These are phyloP conservation scores for Diaporthe sp. DNA, from an alignment of 2,329 filamentous ascomycete species.

Conservation along the genomic window DNA sequence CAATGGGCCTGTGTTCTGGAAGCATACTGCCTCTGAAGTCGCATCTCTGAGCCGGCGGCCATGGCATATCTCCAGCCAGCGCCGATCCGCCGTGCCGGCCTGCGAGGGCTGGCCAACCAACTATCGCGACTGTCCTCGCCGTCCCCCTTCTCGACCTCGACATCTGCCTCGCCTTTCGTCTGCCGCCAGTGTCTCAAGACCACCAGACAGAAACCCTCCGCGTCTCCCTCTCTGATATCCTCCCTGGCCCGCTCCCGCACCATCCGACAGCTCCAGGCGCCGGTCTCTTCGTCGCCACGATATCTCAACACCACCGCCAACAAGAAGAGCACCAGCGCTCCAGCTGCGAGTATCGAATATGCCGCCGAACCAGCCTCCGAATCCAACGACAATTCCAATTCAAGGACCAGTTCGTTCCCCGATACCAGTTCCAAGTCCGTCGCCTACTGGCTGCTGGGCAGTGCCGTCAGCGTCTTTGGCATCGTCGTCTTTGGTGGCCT, in stretches of 20 bases:
- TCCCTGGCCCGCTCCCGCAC: slow-evolving; percentile 7
- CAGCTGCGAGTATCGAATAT: slow-evolving; percentile 16
- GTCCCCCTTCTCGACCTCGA: slow-evolving; percentile 26
- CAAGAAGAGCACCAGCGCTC: slow-evolving; percentile 26
- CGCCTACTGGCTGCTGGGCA: slow-evolving; percentile 92
- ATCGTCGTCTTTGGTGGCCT: slow-evolving; percentile 96
- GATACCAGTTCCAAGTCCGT: slow-evolving; percentile 79
- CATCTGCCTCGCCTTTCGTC: slow-evolving; percentile 47
- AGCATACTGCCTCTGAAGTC: background rate
- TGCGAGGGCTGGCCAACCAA: slow-evolving; percentile 31
- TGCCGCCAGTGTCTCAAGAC: slow-evolving; percentile 57
- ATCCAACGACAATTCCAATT: slow-evolving; percentile 29
- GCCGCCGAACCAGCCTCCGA: slow-evolving; percentile 7
- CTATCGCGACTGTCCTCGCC: slow-evolving; percentile 25
- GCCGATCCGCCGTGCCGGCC: slow-evolving; percentile 26
- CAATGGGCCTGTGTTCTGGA: background rate
- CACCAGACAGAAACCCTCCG: background rate
- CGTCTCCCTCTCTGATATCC: slow-evolving; percentile 14
- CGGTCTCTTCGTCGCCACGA: slow-evolving; percentile 14
- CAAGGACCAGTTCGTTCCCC: slow-evolving; percentile 56
- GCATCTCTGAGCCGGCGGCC: slow-evolving; percentile 4
- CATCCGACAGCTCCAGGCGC: background rate
- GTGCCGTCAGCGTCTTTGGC: slow-evolving; percentile 93
- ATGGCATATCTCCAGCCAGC: slow-evolving; percentile 34
- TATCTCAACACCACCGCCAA: slow-evolving; percentile 29